A percentile compares a stretch with the other conserved stretches of the same genome.
Conservation (phyloP, 441 rosid genomes). For the Monsonia emarginata region DNA sequence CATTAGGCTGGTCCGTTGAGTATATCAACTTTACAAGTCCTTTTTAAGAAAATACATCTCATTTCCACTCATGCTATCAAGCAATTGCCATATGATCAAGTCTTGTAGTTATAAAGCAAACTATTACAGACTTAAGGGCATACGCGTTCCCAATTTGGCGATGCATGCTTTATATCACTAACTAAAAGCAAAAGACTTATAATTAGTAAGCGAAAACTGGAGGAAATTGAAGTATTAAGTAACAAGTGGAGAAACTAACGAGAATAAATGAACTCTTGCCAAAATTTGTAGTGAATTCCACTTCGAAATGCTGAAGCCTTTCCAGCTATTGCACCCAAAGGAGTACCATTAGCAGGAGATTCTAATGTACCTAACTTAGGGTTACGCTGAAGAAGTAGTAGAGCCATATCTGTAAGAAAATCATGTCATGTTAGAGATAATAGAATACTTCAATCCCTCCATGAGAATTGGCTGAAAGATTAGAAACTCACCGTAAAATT, state of each 20-base stretch:
- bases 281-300: neutral
- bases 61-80: no score
- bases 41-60: no score
- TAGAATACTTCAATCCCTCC: no score
- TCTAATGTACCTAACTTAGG: neutral
- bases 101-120: no score
- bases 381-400: neutral
- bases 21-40: no score
- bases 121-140: no score
- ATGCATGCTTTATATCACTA: neutral
- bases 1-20: no score
- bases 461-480: no score
- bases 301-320: neutral
- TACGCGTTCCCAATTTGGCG: neutral
- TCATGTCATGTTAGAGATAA: neutral
- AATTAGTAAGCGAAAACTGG: neutral
- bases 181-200: neutral
- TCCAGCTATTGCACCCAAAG: neutral
- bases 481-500: neutral
- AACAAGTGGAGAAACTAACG: neutral
- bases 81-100: no score
- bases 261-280: neutral
- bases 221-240: neutral
- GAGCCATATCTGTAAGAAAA: neutral
- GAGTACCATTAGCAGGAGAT: neutral